Evolutionary conservation across 805 yeast genomes (phyloP).

Genomic region (Candida sphagnicola): DNA sequence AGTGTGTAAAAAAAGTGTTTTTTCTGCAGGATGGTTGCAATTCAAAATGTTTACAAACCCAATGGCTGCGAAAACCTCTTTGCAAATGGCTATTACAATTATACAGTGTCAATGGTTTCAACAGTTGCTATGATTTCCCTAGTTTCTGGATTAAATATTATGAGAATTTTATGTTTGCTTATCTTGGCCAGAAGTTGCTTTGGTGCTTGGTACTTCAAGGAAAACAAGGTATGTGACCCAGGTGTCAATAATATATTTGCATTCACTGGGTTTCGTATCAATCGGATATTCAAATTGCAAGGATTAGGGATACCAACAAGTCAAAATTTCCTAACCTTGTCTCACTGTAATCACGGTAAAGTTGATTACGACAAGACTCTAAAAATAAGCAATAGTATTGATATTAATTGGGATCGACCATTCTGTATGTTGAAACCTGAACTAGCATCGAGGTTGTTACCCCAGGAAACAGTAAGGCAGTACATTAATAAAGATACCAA

Average conservation of each 20-base stretch:
- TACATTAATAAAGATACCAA: neutral
- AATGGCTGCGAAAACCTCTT: neutral
- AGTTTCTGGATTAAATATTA: too few relatives aligned
- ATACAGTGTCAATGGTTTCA: too few relatives aligned
- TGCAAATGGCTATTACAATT: too few relatives aligned
- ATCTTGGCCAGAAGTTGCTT: neutral
- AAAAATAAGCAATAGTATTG: conserved; percentile 26
- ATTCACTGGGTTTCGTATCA: conserved; percentile 55
- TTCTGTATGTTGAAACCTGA: conserved; percentile 40
- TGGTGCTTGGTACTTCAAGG: conserved; percentile 19
- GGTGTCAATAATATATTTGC: conserved; percentile 19
- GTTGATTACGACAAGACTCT: conserved; percentile 39
- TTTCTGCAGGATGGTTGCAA: neutral
- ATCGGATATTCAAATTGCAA: conserved; percentile 44
- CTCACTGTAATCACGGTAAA: conserved; percentile 51
- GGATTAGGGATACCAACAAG: conserved; percentile 28
- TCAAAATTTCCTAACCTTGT: conserved; percentile 42
- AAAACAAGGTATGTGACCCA: conserved; percentile 33
- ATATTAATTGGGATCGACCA: conserved; percentile 48
- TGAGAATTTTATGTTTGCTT: neutral
- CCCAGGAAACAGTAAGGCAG: neutral
- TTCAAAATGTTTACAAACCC: neutral
- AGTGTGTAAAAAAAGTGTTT: neutral
- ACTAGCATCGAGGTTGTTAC: neutral
- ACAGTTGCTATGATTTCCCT: too few relatives aligned